Evolutionary conservation across 2,329 filamentous ascomycete species (phyloP).

Genomic region (Botrytis fragariae): DNA sequence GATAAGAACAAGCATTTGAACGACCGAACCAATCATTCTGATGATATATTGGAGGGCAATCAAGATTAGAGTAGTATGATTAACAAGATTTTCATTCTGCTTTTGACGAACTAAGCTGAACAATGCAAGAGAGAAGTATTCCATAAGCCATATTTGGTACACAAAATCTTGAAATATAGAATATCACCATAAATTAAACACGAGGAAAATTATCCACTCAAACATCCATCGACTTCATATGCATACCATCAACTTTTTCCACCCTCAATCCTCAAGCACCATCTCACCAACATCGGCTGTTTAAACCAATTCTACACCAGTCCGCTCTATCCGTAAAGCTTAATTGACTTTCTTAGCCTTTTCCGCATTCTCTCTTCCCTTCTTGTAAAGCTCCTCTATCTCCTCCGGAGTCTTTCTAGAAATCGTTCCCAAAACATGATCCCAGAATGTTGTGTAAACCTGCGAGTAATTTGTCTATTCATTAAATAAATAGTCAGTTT

Average conservation of each 20-base stretch:
- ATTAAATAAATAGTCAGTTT: not conserved
- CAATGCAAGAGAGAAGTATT: not conserved
- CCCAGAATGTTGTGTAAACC: slow-evolving; percentile 13
- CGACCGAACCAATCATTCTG: not conserved
- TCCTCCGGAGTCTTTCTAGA: not conserved
- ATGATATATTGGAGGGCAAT: not conserved
- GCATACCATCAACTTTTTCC: not conserved
- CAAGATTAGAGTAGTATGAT: not conserved
- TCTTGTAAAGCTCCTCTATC: slow-evolving; percentile 7
- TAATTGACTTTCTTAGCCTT: slow-evolving; percentile 1
- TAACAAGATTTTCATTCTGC: not conserved
- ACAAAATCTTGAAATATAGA: not conserved
- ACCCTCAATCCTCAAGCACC: not conserved
- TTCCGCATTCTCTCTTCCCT: not conserved
- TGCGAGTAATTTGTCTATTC: slow-evolving; percentile 10
- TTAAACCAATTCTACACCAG: not conserved
- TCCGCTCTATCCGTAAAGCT: not conserved
- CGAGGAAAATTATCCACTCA: not conserved
- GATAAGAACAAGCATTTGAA: not conserved
- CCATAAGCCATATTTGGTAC: not conserved
- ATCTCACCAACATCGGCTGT: not conserved
- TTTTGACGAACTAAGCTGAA: not conserved
- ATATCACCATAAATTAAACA: not conserved
- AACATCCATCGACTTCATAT: not conserved
- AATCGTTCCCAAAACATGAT: slow-evolving; percentile 3